Conservation (phyloP, 306 rosid genomes). For the Morella rubra region DNA sequence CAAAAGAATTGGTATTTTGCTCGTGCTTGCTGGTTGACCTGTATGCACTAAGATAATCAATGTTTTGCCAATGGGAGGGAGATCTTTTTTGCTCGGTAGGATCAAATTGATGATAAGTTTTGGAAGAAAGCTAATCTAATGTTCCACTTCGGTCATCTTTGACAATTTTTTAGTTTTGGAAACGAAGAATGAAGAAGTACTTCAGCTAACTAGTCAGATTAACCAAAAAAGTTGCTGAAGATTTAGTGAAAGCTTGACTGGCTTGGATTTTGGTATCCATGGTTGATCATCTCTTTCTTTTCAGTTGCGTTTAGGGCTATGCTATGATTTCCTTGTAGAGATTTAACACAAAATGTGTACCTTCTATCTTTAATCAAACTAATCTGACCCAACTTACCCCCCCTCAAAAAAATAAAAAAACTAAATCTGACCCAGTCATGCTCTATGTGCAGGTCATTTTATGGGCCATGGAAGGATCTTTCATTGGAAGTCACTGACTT, state of each 20-base stretch:
- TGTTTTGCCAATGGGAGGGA: background rate
- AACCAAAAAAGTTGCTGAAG: background rate
- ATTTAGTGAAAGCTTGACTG: background rate
- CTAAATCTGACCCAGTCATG: constrained; percentile 12
- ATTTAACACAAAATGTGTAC: background rate
- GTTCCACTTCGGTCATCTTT: background rate
- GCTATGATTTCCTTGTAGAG: background rate
- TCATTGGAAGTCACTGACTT: constrained; percentile 39
- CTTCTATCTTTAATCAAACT: background rate
- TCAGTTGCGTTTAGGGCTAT: background rate
- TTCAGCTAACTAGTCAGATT: background rate
- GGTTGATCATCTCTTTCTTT: background rate
- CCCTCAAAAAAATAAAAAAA: background rate
- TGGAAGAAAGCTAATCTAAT: background rate
- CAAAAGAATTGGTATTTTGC: background rate
- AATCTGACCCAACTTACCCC: constrained; percentile 1
- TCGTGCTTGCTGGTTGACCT: background rate
- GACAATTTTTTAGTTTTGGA: background rate
- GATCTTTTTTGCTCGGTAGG: background rate
- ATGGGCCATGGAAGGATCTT: constrained; percentile 65
- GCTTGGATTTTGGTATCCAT: background rate
- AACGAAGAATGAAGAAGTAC: background rate
- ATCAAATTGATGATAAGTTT: background rate
- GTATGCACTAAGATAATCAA: background rate
- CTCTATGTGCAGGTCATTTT: constrained; percentile 57